phyloP scores from a whole-genome alignment of 345 rosid species.

The Arabis hirsuta region DNA sequence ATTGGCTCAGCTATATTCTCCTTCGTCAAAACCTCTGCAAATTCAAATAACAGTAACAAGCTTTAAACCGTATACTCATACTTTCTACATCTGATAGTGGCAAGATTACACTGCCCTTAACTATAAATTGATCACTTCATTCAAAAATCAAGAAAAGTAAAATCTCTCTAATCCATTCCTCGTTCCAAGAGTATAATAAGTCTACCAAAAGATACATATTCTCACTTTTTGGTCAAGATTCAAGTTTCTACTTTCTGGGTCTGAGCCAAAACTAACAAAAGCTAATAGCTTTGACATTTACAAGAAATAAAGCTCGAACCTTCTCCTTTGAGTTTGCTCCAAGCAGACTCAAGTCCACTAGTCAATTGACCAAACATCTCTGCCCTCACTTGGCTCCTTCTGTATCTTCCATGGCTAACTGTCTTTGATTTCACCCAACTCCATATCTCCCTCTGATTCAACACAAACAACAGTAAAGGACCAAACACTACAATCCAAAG shows the following conservation, averaged over 20 bases:
- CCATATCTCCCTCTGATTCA: constrained; percentile 64
- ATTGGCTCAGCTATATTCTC: constrained; percentile 96
- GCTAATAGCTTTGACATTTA: neutral
- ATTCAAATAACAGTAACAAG: constrained; percentile 31
- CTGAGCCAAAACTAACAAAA: neutral
- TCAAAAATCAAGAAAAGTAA: neutral
- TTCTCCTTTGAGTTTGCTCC: constrained; percentile 98
- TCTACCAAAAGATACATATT: too few relatives aligned
- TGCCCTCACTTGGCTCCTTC: constrained; percentile 61
- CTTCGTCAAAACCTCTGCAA: constrained; percentile 86
- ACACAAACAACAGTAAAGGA: constrained; percentile 19
- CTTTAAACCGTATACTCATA: neutral
- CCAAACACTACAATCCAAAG: neutral
- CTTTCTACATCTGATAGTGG: neutral
- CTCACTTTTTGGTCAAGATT: too few relatives aligned
- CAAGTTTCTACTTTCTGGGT: too few relatives aligned
- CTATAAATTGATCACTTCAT: neutral
- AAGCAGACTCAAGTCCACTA: constrained; percentile 92
- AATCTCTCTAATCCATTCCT: neutral
- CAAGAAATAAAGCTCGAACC: constrained; percentile 51
- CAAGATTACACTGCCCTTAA: constrained; percentile 20
- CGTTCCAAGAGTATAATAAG: too few relatives aligned
- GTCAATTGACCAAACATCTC: constrained; percentile 98
- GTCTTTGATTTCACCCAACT: constrained; percentile 63
- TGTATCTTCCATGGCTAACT: constrained; percentile 48